Evolutionary conservation across 2,329 filamentous ascomycete genomes (phyloP).

Genomic region (Curvularia verruculosa): DNA sequence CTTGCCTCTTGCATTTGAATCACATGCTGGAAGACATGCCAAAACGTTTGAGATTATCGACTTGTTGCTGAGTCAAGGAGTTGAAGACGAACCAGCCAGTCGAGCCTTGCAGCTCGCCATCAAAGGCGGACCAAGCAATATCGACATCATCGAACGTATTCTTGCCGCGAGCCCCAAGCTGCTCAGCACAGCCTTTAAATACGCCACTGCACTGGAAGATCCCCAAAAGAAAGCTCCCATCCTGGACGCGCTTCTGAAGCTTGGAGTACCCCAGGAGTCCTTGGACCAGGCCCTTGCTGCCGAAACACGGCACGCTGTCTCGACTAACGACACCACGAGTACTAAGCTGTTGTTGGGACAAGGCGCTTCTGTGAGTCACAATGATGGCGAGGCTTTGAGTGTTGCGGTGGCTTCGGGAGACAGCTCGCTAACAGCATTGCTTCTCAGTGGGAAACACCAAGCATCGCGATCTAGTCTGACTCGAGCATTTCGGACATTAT

Average conservation of each 20-base stretch:
- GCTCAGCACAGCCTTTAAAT: conserved; percentile 36
- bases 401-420: conserved; percentile 61
- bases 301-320: conserved; percentile 31
- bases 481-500: conserved; percentile 36
- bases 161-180: conserved; percentile 31
- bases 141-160: conserved; percentile 41
- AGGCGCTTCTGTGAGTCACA: conserved; percentile 55
- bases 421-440: conserved; percentile 55
- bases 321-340: conserved; percentile 31
- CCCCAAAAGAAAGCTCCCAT: conserved; percentile 34
- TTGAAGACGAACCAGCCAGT: conserved; percentile 31
- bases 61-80: conserved; percentile 31
- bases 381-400: conserved; percentile 61
- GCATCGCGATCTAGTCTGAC: conserved; percentile 36
- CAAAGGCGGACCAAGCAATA: conserved; percentile 37
- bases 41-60: conserved; percentile 37
- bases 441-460: conserved; percentile 52
- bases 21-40: conserved; percentile 29
- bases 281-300: conserved; percentile 37
- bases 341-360: conserved; percentile 38
- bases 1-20: conserved; percentile 38
- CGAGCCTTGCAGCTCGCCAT: conserved; percentile 37
- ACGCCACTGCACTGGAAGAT: conserved; percentile 30
- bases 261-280: conserved; percentile 37
- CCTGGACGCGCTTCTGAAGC: conserved; percentile 31